These are phyloP conservation scores for Blakeslea trispora DNA, from an alignment of 371 early-diverging fungal species.

Conservation along the genomic window DNA sequence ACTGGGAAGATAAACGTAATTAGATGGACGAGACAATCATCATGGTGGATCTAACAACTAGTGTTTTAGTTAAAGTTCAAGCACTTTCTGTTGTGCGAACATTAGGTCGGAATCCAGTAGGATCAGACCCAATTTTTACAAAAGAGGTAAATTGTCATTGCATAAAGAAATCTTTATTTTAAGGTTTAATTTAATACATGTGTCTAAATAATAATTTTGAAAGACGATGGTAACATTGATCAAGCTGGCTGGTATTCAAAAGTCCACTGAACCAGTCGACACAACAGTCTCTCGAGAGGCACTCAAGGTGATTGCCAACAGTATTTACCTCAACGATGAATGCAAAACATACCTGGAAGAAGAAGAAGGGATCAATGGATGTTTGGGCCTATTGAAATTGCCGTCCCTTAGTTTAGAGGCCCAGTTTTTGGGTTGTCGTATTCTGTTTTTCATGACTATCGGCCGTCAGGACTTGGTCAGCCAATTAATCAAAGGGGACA, in stretches of 20 bases:
- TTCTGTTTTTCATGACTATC: constrained; percentile 62
- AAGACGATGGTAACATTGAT: constrained; percentile 35
- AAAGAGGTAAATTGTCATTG: constrained; percentile 17
- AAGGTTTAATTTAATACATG: background rate
- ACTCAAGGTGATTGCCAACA: constrained; percentile 62
- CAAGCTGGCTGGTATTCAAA: constrained; percentile 27
- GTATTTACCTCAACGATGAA: constrained; percentile 47
- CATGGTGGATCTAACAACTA: background rate
- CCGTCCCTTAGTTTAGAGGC: constrained; percentile 41
- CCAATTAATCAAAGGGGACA: constrained; percentile 42
- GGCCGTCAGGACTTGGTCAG: constrained; percentile 42
- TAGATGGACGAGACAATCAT: background rate
- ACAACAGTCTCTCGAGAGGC: constrained; percentile 46
- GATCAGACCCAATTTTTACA: constrained; percentile 28
- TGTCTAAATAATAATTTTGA: too few relatives aligned
- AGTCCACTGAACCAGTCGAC: constrained; percentile 18
- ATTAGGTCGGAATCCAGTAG: constrained; percentile 26
- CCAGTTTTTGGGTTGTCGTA: constrained; percentile 59
- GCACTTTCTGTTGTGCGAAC: constrained; percentile 24
- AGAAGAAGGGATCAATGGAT: constrained; percentile 36
- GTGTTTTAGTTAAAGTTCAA: constrained; percentile 12
- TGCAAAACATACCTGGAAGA: constrained; percentile 49
- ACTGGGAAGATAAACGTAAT: constrained; percentile 15
- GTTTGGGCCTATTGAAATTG: constrained; percentile 37
- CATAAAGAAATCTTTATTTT: background rate